These are phyloP conservation scores for Kodamaea restingae DNA, from an alignment of 805 yeast genomes.

Conservation along the genomic window DNA sequence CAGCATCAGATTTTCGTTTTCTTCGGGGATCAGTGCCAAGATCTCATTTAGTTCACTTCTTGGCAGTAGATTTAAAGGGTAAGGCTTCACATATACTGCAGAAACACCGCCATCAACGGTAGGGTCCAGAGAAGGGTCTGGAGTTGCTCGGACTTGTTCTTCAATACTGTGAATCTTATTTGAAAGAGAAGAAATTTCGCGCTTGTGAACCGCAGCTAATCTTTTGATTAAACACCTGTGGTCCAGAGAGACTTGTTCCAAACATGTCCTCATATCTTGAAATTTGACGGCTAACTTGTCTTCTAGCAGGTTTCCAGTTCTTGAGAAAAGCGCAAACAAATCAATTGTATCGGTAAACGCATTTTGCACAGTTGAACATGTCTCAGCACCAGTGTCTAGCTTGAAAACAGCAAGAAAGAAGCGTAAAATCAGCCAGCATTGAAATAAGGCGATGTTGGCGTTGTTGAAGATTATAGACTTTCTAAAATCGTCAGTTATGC, in stretches of 20 bases:
- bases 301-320: not conserved
- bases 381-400: not conserved
- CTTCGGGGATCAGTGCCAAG: not conserved
- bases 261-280: conserved; percentile 7
- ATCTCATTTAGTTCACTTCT: not conserved
- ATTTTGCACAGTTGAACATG: not conserved
- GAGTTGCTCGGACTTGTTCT: not conserved
- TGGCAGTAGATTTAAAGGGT: conserved; percentile 16
- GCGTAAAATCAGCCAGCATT: conserved; percentile 30
- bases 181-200: conserved; percentile 11
- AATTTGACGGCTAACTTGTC: conserved; percentile 3
- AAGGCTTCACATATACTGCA: conserved; percentile 14
- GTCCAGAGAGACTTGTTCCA: conserved; percentile 9
- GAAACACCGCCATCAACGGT: no score
- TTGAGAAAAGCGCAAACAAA: no score
- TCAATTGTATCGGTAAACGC: not conserved
- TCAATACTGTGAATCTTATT: conserved; percentile 11
- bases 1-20: not conserved
- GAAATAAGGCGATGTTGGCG: conserved; percentile 33
- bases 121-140: not conserved
- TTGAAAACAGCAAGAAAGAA: conserved; percentile 16
- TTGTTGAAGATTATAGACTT: conserved; percentile 29
- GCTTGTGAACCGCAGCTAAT: conserved; percentile 10
- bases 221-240: conserved; percentile 12
- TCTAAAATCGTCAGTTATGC: conserved; percentile 19